These are phyloP conservation scores for Acacia confusa DNA, from an alignment of 306 rosid species.

Conservation along the genomic window DNA sequence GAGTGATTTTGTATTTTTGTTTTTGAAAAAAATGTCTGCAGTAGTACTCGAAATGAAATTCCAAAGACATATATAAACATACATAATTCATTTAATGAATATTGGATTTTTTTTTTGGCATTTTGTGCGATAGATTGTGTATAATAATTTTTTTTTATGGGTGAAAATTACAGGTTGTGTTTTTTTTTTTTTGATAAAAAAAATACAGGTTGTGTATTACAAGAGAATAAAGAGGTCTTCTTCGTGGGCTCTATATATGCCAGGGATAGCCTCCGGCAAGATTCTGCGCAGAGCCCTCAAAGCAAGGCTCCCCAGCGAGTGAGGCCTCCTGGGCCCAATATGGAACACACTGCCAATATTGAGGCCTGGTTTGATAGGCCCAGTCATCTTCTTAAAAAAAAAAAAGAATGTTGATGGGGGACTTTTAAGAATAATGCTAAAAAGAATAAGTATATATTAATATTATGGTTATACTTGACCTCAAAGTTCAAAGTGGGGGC, in stretches of 20 bases:
- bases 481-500: not conserved
- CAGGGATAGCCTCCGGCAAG: constrained; percentile 66
- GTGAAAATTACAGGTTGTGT: constrained; percentile 49
- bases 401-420: not conserved
- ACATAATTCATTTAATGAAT: not conserved
- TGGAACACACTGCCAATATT: not conserved
- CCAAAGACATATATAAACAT: no score
- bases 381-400: no score
- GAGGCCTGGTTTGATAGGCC: constrained; percentile 3
- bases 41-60: not conserved
- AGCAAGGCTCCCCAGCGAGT: constrained; percentile 35
- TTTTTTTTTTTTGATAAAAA: no score
- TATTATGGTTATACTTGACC: not conserved
- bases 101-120: not conserved
- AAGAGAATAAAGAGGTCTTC: constrained; percentile 59
- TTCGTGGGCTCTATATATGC: constrained; percentile 57
- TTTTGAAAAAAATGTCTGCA: not conserved
- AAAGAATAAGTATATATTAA: no score
- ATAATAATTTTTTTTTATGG: not conserved
- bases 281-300: constrained; percentile 60
- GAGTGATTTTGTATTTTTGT: not conserved
- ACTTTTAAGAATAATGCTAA: not conserved
- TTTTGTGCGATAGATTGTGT: constrained; percentile 50
- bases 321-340: constrained; percentile 23
- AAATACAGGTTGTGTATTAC: constrained; percentile 58